These are phyloP conservation scores for Xylaria curta DNA, from an alignment of 495 filamentous ascomycete genomes.

Conservation along the genomic window DNA sequence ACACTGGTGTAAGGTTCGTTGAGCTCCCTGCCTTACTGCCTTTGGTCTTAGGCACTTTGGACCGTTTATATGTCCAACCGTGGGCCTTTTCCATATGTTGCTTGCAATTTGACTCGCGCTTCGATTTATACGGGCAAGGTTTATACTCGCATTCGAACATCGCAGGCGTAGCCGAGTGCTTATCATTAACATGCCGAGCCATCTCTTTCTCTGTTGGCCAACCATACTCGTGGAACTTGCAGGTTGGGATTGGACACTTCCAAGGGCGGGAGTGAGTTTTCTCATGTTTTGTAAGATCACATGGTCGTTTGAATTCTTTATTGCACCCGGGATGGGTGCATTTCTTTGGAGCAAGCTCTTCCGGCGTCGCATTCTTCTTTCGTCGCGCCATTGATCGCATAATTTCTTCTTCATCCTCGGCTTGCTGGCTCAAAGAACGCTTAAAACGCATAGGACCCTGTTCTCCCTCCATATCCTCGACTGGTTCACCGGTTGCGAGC, in stretches of 20 bases:
- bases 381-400: constrained; percentile 88
- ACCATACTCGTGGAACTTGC: constrained; percentile 85
- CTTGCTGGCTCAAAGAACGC: constrained; percentile 65
- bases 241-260: constrained; percentile 81
- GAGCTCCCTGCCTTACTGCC: constrained; percentile 51
- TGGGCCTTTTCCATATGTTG: constrained; percentile 99
- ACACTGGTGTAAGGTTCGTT: constrained; percentile 61
- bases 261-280: constrained; percentile 96
- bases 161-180: constrained; percentile 78
- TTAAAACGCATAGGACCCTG: constrained; percentile 59
- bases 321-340: constrained; percentile 73
- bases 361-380: constrained; percentile 76
- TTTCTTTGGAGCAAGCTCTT: constrained; percentile 74
- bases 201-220: constrained; percentile 98
- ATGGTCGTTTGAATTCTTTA: constrained; percentile 91
- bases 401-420: constrained; percentile 74
- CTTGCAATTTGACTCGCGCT: constrained; percentile 97
- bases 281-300: constrained; percentile 93
- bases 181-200: constrained; percentile 94
- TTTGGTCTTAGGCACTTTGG: constrained; percentile 70
- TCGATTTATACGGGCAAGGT: constrained; percentile 90
- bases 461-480: constrained; percentile 57
- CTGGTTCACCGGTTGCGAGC: constrained; percentile 64
- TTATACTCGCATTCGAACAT: constrained; percentile 83
- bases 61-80: constrained; percentile 85